A percentile compares a stretch with the other conserved stretches of the same genome.
These are phyloP conservation scores for Rhynchosporium graminicola DNA, from an alignment of 2,329 filamentous ascomycete genomes.

Conservation along the genomic window DNA sequence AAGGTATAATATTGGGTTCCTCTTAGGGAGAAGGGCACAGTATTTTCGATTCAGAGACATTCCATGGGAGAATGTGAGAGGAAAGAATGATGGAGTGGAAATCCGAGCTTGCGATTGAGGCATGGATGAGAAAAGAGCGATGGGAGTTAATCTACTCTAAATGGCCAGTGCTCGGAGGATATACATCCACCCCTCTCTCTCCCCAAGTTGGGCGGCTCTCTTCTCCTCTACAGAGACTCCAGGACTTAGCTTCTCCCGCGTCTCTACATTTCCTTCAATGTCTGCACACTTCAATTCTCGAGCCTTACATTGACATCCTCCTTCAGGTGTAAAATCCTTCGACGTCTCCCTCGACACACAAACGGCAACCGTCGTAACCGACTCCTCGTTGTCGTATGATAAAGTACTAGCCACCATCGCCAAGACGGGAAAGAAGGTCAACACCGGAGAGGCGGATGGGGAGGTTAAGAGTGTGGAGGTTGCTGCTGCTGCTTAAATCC, in stretches of 20 bases:
- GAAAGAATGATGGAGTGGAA: too few species aligned
- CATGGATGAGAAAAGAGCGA: too few species aligned
- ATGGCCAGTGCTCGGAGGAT: too few species aligned
- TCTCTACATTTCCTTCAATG: not conserved
- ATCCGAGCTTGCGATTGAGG: too few species aligned
- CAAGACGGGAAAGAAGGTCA: conserved; percentile 95
- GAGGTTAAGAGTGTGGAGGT: conserved; percentile 54
- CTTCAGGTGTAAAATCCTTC: conserved; percentile 78
- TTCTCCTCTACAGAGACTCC: too few species aligned
- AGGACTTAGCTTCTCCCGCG: not conserved
- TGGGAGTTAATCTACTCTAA: too few species aligned
- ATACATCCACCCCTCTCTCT: too few species aligned
- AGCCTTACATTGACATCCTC: conserved; percentile 5
- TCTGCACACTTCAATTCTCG: not conserved
- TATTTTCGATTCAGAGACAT: too few species aligned
- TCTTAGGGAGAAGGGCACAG: too few species aligned
- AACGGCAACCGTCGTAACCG: conserved; percentile 74
- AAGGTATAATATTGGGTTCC: too few species aligned
- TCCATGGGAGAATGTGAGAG: too few species aligned
- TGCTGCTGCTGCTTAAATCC: conserved; percentile 1
- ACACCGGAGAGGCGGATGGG: conserved; percentile 71
- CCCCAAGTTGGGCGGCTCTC: too few species aligned
- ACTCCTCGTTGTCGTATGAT: conserved; percentile 71
- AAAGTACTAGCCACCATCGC: conserved; percentile 84
- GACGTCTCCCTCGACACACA: conserved; percentile 86